Percentiles rank a stretch among this genome's conserved stretches.
Evolutionary conservation across 495 filamentous ascomycete genomes (phyloP).

Genomic region (Tuber umbilicatum): DNA sequence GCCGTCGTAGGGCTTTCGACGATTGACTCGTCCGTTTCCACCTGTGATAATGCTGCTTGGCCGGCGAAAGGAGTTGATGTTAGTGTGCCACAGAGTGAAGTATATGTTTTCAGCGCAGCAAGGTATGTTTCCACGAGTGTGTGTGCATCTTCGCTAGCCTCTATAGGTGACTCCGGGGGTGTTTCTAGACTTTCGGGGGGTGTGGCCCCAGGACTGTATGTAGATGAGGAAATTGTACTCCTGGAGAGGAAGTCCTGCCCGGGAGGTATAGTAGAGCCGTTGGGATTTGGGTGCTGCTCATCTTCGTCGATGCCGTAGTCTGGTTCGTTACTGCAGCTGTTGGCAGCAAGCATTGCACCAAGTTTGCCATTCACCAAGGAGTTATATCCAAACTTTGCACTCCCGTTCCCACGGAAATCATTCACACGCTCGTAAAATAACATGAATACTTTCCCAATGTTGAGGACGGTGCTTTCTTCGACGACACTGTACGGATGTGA

Average conservation of each 20-base stretch:
- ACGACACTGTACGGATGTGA: slow-evolving; percentile 20
- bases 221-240: background rate
- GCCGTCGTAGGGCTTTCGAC: background rate
- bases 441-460: slow-evolving; percentile 87
- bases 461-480: slow-evolving; percentile 61
- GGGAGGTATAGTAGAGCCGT: background rate
- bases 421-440: slow-evolving; percentile 72
- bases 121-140: background rate
- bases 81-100: background rate
- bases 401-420: too few species aligned
- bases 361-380: background rate
- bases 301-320: background rate
- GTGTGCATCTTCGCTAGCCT: background rate
- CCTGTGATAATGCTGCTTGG: background rate
- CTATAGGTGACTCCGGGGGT: background rate
- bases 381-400: background rate
- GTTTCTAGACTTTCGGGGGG: background rate
- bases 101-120: background rate
- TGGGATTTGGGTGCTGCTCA: background rate
- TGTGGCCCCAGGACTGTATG: background rate
- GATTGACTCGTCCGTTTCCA: background rate
- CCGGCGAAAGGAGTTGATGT: background rate
- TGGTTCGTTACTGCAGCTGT: background rate
- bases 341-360: background rate
- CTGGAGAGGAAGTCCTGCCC: background rate